Base-by-base conservation (phyloP, 164 flowering plant species). In the Platanus orientalis region DNA sequence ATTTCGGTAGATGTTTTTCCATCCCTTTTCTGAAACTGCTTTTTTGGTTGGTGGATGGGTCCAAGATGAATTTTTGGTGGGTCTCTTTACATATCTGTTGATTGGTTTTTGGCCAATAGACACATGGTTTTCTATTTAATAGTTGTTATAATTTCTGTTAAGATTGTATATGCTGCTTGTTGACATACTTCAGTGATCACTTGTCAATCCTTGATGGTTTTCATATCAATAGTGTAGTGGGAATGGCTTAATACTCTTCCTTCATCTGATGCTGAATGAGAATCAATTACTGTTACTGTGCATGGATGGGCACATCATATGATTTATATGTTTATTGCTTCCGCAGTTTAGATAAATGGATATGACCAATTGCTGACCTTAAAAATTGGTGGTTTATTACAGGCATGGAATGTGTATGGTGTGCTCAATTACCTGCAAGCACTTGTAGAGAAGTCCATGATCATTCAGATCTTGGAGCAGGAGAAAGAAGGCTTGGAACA, bases 371-470 rank as follows among this genome's bases (percentile, higher is more conserved):
- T n/a, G n/a, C 25, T 19, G 20, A 27, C 55, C 16, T 4, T 67
- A 25, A 3, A 27, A 36, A 16, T 29, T 63, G 34, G n/a, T 58
- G 26, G 45, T 45, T 32, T 0, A n/a, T 70, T 63, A 5, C 76
- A 90, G 99, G 99, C 97, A 19, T 95, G 99, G 97, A 88, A 84
- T 76, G 99, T 92, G 42, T 95, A 85, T 71, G 99, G 97, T 61
- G 97, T 92, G 62, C 96, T 95, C 65, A 95, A 95, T 73, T 92
- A 60, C 73, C 73, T 92, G 79, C 92, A 95, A 85, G 99, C 99
- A 36, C 89, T 95, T n/a, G 92, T 95, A 68, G 97, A 95, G 83
- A 95, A 89, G 75, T 95, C 97, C 19, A 63, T 51, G 62, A 95
- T 95, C 62, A 81, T 80, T 61, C 86, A 90, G 62, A 88, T 95